A percentile compares a stretch with the other conserved stretches of the same genome.
These are phyloP conservation scores for Carex myosuroides DNA, from an alignment of 176 grass and related monocot species.

Conservation along the genomic window DNA sequence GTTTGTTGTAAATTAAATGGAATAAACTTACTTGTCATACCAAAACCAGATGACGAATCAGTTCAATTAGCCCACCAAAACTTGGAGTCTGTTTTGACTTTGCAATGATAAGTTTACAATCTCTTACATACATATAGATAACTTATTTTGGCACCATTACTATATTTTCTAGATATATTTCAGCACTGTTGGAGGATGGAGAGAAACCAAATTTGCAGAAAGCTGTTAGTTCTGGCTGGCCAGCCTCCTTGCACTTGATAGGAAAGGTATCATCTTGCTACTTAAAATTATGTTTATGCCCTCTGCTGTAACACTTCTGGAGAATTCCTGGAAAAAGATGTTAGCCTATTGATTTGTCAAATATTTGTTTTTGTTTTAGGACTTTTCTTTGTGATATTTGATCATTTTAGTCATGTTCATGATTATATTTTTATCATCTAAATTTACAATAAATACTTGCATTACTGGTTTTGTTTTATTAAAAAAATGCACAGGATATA, in stretches of 20 bases:
- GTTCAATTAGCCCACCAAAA: not conserved
- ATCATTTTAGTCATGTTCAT: conserved; percentile 8
- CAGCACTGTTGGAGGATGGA: conserved; percentile 70
- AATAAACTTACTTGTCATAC: not conserved
- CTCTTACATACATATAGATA: not conserved
- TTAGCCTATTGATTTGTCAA: not conserved
- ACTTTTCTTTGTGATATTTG: conserved; percentile 21
- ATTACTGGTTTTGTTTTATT: not conserved
- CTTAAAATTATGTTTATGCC: not conserved
- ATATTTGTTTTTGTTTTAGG: not conserved
- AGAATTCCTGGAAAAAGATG: not conserved
- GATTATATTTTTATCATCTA: not conserved
- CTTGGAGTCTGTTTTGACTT: not conserved
- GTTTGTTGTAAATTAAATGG: not conserved
- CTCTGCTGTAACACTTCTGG: not conserved
- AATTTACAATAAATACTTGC: not conserved
- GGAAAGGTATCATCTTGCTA: conserved; percentile 52
- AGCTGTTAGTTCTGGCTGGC: conserved; percentile 77
- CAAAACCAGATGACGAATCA: not conserved
- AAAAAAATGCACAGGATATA: conserved; percentile 57
- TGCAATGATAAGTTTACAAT: not conserved
- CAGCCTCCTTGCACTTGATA: conserved; percentile 88
- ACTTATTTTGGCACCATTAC: not conserved
- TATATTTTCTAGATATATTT: conserved; percentile 61
- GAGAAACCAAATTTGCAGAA: conserved; percentile 59